Evolutionary conservation across 352 stramenopile species (phyloP), one percentile per base, ranked within the genome.

Genomic region (Thalassiosira exigua): DNA sequence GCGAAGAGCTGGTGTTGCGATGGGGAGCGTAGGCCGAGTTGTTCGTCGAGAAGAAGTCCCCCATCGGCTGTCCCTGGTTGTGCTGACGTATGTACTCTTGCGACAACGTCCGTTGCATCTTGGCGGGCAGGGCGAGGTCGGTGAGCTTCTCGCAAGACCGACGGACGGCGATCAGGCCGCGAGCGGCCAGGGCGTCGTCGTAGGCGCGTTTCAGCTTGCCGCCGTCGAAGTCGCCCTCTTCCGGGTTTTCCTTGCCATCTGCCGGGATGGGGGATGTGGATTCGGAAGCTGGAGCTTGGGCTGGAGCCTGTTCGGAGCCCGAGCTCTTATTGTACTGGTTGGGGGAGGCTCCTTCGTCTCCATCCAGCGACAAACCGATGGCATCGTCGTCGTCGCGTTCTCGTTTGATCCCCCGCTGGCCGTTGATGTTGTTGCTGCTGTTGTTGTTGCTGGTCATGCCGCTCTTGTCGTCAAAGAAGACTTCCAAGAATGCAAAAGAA

Each of bases 401-500:
- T 78, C 82, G 51, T 50, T 90, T 92, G 17, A 90, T 36, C 69
- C 85, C 83, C 66, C 82, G 69, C 53, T 77, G 64, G 19, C 54
- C 44, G 42, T 75, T 14, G 24, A 50, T 65, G 58, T 83, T 86
- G 44, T 58, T 81, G 51, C 71, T 76, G 24, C 56, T 65, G 58
- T 83, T 86, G 44, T 58, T 81, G 51, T 69, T 76, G 39, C 52
- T 86, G 19, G 44, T 58, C 1, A 72, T 67, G 50, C 81, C 81
- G 22, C 79, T 75, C 42, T 78, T 75, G 48, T 93, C 84, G 41
- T 91, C 89, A 74, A 94, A 94, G 75, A 94, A 93, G 9, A 94
- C 82, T 73, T 94, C 89, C 56, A 94, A 79, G 77, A 94, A 94
- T 12, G 89, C 89, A 79, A 90, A 94, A 1, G 85, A 92, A 72